A percentile compares a stretch with the other conserved stretches of the same genome.
Evolutionary conservation across 1,284 basidiomycete species (phyloP).

Genomic region (Albatrellus sp.): DNA sequence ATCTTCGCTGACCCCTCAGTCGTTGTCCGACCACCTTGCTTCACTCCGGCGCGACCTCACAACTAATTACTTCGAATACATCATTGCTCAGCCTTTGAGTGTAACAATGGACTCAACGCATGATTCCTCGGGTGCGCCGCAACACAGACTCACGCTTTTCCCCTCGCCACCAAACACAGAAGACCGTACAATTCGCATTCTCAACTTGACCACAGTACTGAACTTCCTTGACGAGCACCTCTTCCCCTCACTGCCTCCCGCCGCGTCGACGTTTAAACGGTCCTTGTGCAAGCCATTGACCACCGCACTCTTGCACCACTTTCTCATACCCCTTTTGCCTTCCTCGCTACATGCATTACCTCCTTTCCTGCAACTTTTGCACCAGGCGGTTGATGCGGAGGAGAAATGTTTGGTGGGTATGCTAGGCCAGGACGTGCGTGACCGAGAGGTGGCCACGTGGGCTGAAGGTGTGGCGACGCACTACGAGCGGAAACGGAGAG

Average conservation of each 20-base stretch:
- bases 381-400: constrained; percentile 52
- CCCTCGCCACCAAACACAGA: constrained; percentile 31
- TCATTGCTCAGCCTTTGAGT: constrained; percentile 39
- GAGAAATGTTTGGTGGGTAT: constrained; percentile 34
- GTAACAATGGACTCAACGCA: constrained; percentile 24
- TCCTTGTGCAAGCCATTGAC: constrained; percentile 47
- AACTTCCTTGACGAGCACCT: constrained; percentile 44
- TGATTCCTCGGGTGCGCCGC: constrained; percentile 18
- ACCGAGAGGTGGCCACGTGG: constrained; percentile 49
- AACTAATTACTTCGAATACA: constrained; percentile 42
- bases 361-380: constrained; percentile 43
- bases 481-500: constrained; percentile 60
- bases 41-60: constrained; percentile 55
- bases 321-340: constrained; percentile 59
- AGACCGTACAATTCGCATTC: constrained; percentile 28
- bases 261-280: constrained; percentile 30
- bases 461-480: constrained; percentile 48
- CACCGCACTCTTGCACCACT: constrained; percentile 44
- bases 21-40: constrained; percentile 41
- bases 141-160: constrained; percentile 33
- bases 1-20: constrained; percentile 40
- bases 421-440: constrained; percentile 34
- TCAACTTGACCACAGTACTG: constrained; percentile 39
- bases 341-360: constrained; percentile 45
- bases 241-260: constrained; percentile 26